Evolutionary conservation across 139 green algal species (phyloP).

Genomic region (Auxenochlorella protothecoides): DNA sequence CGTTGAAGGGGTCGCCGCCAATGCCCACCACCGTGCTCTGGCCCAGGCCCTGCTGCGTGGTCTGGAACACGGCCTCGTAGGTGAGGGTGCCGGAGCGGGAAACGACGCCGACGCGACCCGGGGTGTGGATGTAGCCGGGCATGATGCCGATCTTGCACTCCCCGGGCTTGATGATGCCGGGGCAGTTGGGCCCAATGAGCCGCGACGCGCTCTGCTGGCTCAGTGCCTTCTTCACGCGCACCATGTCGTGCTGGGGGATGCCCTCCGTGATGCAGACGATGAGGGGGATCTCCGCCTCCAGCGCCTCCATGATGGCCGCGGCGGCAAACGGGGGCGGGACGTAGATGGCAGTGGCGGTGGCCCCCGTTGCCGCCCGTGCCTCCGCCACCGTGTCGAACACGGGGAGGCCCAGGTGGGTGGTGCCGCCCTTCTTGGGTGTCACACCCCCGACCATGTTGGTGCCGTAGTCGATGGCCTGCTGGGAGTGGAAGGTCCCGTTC

Average conservation of each 20-base stretch:
- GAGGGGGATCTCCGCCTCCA: slow-evolving; percentile 89
- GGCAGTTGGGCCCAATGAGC: slow-evolving; percentile 97
- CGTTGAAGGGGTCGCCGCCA: slow-evolving; percentile 87
- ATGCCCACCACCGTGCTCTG: slow-evolving; percentile 94
- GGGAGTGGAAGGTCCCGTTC: slow-evolving; percentile 95
- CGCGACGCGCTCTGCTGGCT: slow-evolving; percentile 76
- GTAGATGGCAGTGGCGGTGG: slow-evolving; percentile 86
- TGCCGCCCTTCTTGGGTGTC: slow-evolving; percentile 91
- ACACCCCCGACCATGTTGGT: slow-evolving; percentile 97
- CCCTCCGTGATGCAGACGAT: slow-evolving; percentile 99
- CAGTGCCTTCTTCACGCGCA: slow-evolving; percentile 83
- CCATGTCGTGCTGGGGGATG: slow-evolving; percentile 63
- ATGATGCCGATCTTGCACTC: slow-evolving; percentile 99
- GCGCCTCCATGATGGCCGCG: slow-evolving; percentile 84
- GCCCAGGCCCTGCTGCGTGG: slow-evolving; percentile 80
- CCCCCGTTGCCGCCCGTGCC: slow-evolving; percentile 68
- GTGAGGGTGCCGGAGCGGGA: slow-evolving; percentile 94
- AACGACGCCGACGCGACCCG: slow-evolving; percentile 90
- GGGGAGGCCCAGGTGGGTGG: slow-evolving; percentile 86
- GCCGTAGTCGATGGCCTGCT: slow-evolving; percentile 97
- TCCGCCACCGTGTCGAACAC: slow-evolving; percentile 88
- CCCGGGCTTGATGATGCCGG: slow-evolving; percentile 94
- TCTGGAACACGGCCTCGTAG: slow-evolving; percentile 98
- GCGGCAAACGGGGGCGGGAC: slow-evolving; percentile 92
- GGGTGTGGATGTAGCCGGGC: slow-evolving; percentile 98